These are phyloP conservation scores for Groenewaldozyma salmanticensis DNA, from an alignment of 805 yeast species.

Conservation along the genomic window DNA sequence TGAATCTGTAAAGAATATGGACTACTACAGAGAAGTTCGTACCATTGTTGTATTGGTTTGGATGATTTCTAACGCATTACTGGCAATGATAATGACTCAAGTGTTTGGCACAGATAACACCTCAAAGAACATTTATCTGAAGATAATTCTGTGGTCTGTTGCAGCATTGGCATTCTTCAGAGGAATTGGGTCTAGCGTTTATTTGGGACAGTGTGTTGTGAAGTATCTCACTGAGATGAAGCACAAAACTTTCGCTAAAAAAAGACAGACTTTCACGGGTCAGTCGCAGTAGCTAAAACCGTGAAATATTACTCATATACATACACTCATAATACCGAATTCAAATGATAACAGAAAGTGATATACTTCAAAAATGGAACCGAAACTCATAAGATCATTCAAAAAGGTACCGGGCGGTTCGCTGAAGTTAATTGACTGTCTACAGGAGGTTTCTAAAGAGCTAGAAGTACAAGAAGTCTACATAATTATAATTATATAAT, in stretches of 20 bases:
- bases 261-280: background rate
- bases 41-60: slow-evolving; percentile 93
- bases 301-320: background rate
- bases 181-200: slow-evolving; percentile 71
- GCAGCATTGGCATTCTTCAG: slow-evolving; percentile 76
- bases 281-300: background rate
- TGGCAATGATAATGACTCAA: slow-evolving; percentile 82
- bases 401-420: too few species aligned
- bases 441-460: too few species aligned
- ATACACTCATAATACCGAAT: too few species aligned
- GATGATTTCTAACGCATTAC: slow-evolving; percentile 72
- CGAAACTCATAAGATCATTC: too few species aligned
- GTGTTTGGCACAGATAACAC: slow-evolving; percentile 62
- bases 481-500: too few species aligned
- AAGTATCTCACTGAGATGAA: slow-evolving; percentile 14
- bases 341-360: too few species aligned
- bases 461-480: too few species aligned
- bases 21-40: slow-evolving; percentile 89
- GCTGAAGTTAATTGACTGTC: too few species aligned
- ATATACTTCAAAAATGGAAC: too few species aligned
- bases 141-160: slow-evolving; percentile 85
- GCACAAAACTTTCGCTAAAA: slow-evolving; percentile 4
- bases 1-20: slow-evolving; percentile 41
- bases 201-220: slow-evolving; percentile 37
- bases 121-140: slow-evolving; percentile 62